Evolutionary conservation across 108 stramenopile genomes (phyloP), one percentile per base, ranked within the genome.

Genomic region (Hondaea fermentalgiana): DNA sequence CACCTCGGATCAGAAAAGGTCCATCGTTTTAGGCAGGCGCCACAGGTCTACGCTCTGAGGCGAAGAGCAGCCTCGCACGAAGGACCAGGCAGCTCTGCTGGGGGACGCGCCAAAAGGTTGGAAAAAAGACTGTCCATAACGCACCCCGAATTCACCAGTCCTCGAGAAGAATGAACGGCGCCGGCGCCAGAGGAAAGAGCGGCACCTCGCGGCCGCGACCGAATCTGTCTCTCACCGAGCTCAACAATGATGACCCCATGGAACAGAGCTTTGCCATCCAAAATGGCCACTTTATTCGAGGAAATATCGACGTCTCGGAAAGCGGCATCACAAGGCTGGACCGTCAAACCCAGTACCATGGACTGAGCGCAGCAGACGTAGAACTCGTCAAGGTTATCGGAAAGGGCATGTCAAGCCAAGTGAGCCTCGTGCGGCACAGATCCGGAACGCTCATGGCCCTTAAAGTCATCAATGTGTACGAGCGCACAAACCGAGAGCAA

Each of bases 401-500:
- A 55, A 47, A 83, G 16, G 76, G 76, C 4, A 53, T 53, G 45
- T 83, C 76, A 23, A 83, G 76, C 76, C 51, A 53, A 47, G 76
- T 83, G 49, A 83, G 51, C 76, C 76, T 83, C 1, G 76, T 83
- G 12, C 91, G 42, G 19, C 49, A 16, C 88, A 91, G n/a, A 92
- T 91, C 5, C 42, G 91, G 47, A 92, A 90, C 16, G 90, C n/a
- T 88, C 28, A 69, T 64, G 43, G 89, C 89, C 5, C 49, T 87
- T 6, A 88, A 93, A 89, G 90, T 93, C 28, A 94, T 95, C 64
- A 94, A 94, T 49, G 47, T 94, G 91, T 95, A 93, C 55, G 93
- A 93, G 35, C 89, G 87, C 10, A 55, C 72, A 4, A 94, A 92
- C 72, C 59, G 94, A 0, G 72, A 93, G 19, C 93, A 94, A 88